These are phyloP conservation scores for Xerocomellus amylosporus DNA, from an alignment of 768 basidiomycete species.

Conservation along the genomic window DNA sequence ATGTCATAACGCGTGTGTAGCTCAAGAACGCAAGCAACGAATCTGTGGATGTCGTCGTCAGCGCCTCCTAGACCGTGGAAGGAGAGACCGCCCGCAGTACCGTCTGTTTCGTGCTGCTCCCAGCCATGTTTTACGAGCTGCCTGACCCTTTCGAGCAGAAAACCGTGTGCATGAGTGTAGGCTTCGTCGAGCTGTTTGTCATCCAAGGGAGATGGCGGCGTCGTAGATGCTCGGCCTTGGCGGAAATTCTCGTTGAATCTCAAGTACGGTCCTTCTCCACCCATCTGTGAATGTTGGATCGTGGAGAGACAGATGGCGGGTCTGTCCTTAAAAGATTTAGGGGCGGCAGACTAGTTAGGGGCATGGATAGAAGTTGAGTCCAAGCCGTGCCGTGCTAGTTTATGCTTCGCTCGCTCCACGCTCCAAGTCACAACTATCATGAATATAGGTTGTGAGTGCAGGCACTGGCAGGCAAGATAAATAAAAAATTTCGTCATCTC, in stretches of 20 bases:
- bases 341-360: no score
- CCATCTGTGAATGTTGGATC: neutral
- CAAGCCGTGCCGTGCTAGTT: no score
- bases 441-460: no score
- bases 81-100: neutral
- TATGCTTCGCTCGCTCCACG: no score
- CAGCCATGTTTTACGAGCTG: neutral
- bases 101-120: neutral
- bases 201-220: neutral
- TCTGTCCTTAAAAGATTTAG: no score
- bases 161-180: neutral
- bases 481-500: neutral
- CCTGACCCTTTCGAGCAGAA: neutral
- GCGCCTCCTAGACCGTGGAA: neutral
- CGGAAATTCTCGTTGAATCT: neutral
- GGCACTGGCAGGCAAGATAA: no score
- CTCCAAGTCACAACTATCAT: no score
- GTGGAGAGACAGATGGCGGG: no score
- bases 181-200: neutral
- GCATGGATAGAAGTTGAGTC: no score
- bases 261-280: slow-evolving; percentile 8
- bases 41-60: neutral
- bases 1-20: neutral
- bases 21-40: neutral
- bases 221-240: neutral